phyloP scores from a whole-genome alignment of 2,329 filamentous ascomycete species.

The Thelonectria rubi region DNA sequence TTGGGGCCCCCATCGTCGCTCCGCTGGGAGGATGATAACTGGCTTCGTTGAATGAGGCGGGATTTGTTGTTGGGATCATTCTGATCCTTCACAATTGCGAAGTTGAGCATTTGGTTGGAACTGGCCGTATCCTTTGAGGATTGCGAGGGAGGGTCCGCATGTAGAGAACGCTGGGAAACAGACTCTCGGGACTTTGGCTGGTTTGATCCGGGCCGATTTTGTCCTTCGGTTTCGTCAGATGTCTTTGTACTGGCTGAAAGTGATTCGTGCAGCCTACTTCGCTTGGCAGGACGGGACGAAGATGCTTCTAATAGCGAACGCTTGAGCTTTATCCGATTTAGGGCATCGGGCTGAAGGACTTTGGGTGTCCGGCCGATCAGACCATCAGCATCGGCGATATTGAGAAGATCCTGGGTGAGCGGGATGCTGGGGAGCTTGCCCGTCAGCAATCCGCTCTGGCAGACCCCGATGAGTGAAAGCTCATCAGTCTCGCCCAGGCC shows the following conservation, averaged over 20 bases:
- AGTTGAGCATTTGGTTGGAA: conserved; percentile 62
- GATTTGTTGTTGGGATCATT: conserved; percentile 69
- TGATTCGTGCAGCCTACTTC: conserved; percentile 13
- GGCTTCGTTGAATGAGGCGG: conserved; percentile 72
- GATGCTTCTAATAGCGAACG: conserved; percentile 21
- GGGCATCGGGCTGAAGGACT: background rate
- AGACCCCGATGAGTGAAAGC: conserved; percentile 47
- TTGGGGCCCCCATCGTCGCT: conserved; percentile 47
- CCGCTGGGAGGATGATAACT: conserved; percentile 56
- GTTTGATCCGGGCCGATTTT: conserved; percentile 16
- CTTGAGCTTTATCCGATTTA: conserved; percentile 12
- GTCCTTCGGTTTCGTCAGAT: conserved; percentile 9
- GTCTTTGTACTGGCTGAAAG: background rate
- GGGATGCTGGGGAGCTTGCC: conserved; percentile 50
- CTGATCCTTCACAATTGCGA: conserved; percentile 81
- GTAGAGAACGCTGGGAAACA: conserved; percentile 15
- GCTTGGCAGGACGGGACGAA: conserved; percentile 21
- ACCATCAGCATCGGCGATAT: conserved; percentile 52
- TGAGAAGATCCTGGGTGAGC: conserved; percentile 50
- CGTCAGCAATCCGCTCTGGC: conserved; percentile 53
- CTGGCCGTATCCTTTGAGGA: conserved; percentile 14
- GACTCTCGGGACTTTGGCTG: conserved; percentile 9
- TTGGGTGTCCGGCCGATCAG: conserved; percentile 37
- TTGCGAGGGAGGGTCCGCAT: conserved; percentile 5
- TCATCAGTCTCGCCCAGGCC: conserved; percentile 38